These are phyloP conservation scores for Aspergillus transmontanensis DNA, from an alignment of 2,329 filamentous ascomycete species.

Conservation along the genomic window DNA sequence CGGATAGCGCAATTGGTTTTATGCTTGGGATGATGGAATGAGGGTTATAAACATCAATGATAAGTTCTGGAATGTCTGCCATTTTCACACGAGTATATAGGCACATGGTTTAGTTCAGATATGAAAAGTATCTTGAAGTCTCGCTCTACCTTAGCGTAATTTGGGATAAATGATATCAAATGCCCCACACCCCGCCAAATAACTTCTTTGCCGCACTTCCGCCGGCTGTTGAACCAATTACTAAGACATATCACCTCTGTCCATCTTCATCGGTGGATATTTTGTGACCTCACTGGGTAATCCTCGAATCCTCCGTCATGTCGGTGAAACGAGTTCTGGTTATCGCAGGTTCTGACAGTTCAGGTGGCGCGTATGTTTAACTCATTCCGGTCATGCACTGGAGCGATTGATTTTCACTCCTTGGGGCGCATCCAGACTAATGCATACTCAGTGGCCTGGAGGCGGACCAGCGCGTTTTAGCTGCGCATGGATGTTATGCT, in stretches of 20 bases:
- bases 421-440: constrained; percentile 12
- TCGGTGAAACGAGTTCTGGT: constrained; percentile 65
- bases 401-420: constrained; percentile 2
- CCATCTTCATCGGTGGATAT: not conserved
- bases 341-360: constrained; percentile 87
- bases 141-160: not conserved
- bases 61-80: not conserved
- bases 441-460: constrained; percentile 72
- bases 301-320: constrained; percentile 27
- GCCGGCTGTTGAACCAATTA: not conserved
- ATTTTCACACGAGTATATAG: not conserved
- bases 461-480: constrained; percentile 92
- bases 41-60: constrained; percentile 10
- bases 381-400: constrained; percentile 6
- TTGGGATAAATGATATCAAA: not conserved
- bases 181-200: constrained; percentile 19
- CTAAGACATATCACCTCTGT: not conserved
- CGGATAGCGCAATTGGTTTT: constrained; percentile 13
- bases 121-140: not conserved
- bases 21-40: constrained; percentile 16
- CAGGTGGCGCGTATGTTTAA: constrained; percentile 77
- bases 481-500: constrained; percentile 89
- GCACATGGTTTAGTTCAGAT: not conserved
- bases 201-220: constrained; percentile 3
- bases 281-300: not conserved